Evolutionary conservation across 495 filamentous ascomycete genomes (phyloP), one percentile per base, ranked within the genome.

Genomic region (Aspergillus diversus): DNA sequence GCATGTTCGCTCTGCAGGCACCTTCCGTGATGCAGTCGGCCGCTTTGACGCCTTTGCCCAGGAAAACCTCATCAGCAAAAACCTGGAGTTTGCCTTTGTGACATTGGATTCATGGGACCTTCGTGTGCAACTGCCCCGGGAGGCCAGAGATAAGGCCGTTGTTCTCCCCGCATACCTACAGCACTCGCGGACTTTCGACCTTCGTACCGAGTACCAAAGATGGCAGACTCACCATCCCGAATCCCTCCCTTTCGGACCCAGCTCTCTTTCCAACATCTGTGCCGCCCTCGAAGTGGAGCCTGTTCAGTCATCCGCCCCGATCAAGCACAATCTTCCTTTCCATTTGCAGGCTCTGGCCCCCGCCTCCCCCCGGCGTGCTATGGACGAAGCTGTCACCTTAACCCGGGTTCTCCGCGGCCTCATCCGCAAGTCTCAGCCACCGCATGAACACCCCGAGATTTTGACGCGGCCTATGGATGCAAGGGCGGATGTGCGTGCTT

Each of bases 171-270:
- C 93, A 15, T 98, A 97, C 72, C 84, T 99, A 33, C 95, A 97
- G 76, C 95, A 99, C 81, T 97, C 95, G 43, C 88, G 95, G 52
- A 95, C 93, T 35, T 99, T 97, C 75, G 95, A 98, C 75, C 84
- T 99, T 33, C 90, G 95, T 50, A 95, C 93, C 64, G 95, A 98
- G 79, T 99, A 99, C 72, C 92, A 97, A 71, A 86, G 92, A 68
- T 99, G 96, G 95, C 95, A 99, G 76, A 92, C 92, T 65, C 93
- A 97, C 67, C 95, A 98, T 70, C 95, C 95, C 21, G 95, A 99
- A 80, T 97, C 95, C 39, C 82, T 99, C 50, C 95, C 95, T 1
- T 99, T 97, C 75, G 96, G 93, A 5, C 92, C 95, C 43, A 96
- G 92, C 51, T 94, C 93, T 66, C 84, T 99, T 63, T 87, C 94